phyloP scores from a whole-genome alignment of 2,329 filamentous ascomycete species.

The Beauveria sp. region DNA sequence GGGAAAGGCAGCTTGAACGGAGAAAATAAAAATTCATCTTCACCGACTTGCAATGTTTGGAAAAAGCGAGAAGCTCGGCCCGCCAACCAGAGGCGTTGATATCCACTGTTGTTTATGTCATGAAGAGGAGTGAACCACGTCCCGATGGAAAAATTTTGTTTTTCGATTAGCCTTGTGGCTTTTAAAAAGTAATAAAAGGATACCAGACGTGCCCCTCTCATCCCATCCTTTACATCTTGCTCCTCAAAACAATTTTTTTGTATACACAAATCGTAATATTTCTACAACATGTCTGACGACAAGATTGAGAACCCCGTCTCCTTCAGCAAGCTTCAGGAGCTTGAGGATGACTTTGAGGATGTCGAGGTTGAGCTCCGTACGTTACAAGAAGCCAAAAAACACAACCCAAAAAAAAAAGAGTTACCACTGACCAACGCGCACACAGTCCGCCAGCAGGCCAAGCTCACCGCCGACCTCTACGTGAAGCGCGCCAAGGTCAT shows the following conservation, averaged over 20 bases:
- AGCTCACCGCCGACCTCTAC: slow-evolving; percentile 64
- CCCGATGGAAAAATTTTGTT: background rate
- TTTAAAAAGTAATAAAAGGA: background rate
- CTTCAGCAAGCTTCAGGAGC: slow-evolving; percentile 69
- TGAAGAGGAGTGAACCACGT: background rate
- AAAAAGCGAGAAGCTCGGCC: background rate
- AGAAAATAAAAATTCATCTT: background rate
- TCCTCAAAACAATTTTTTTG: background rate
- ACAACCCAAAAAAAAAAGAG: background rate
- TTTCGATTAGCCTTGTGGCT: background rate
- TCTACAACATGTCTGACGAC: slow-evolving; percentile 7
- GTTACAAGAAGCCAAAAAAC: slow-evolving; percentile 19
- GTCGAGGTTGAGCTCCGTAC: slow-evolving; percentile 75
- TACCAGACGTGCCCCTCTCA: background rate
- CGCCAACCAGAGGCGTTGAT: slow-evolving; percentile 7
- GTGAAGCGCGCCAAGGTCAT: slow-evolving; percentile 65
- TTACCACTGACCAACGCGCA: background rate
- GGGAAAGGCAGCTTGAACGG: background rate
- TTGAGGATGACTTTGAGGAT: slow-evolving; percentile 80
- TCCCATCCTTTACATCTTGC: background rate
- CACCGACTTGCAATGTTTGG: background rate
- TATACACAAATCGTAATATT: background rate
- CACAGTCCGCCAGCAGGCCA: slow-evolving; percentile 65
- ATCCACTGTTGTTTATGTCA: slow-evolving; percentile 11
- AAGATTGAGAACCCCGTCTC: slow-evolving; percentile 38